Conservation (phyloP, 805 yeast genomes). For the Yamadazyma scolyti region DNA sequence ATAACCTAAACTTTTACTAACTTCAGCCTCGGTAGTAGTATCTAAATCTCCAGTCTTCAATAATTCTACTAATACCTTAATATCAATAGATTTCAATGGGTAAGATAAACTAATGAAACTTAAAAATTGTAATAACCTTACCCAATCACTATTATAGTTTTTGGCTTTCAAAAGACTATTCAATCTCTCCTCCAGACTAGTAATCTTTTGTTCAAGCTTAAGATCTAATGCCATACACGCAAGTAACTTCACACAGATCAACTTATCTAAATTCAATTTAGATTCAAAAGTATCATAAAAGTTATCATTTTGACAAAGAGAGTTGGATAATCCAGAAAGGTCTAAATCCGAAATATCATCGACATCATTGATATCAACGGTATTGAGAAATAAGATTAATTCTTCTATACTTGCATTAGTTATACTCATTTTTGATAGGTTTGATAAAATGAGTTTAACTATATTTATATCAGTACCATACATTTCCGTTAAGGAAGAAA, state of each 20-base stretch:
- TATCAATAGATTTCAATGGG: constrained; percentile 3
- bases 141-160: constrained; percentile 3
- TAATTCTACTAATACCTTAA: constrained; percentile 4
- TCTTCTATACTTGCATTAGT: background rate
- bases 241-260: constrained; percentile 5
- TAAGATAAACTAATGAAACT: constrained; percentile 8
- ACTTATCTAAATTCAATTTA: constrained; percentile 2
- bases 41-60: constrained; percentile 28
- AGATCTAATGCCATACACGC: constrained; percentile 5
- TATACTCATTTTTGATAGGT: constrained; percentile 1
- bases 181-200: constrained; percentile 3
- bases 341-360: no score
- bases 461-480: constrained; percentile 8
- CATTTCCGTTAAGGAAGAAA: no score
- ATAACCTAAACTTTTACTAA: constrained; percentile 54
- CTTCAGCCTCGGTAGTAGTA: constrained; percentile 35
- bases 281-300: constrained; percentile 5
- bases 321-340: no score
- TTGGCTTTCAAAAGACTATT: constrained; percentile 5
- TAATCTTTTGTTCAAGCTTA: constrained; percentile 6
- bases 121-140: constrained; percentile 7
- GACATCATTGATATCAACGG: constrained; percentile 1
- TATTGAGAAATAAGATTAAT: constrained; percentile 2
- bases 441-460: constrained; percentile 8
- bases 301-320: constrained; percentile 9